A percentile compares a stretch with the other conserved stretches of the same genome.
phyloP scores from a whole-genome alignment of 164 flowering plant genomes.

The Dillenia turbinata region DNA sequence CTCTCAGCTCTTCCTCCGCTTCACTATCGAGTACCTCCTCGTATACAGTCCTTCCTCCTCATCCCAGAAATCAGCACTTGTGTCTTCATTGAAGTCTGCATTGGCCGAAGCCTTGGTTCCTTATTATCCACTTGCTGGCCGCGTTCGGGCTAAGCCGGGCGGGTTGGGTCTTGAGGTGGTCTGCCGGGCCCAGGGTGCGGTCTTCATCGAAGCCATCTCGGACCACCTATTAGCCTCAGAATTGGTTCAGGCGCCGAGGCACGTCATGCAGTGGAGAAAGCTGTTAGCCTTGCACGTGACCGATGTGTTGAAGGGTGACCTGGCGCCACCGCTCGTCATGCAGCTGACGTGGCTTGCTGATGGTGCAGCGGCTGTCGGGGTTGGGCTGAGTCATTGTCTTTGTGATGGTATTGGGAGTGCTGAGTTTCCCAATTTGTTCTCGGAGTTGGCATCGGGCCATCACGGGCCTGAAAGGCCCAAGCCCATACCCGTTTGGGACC shows the following conservation, averaged over 20 bases:
- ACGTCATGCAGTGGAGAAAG: constrained; percentile 40
- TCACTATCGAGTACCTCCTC: constrained; percentile 62
- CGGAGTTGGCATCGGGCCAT: constrained; percentile 34
- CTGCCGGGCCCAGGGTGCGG: constrained; percentile 56
- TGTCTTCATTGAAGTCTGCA: constrained; percentile 36
- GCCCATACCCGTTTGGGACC: constrained; percentile 48
- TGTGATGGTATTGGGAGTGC: constrained; percentile 68
- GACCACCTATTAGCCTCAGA: constrained; percentile 18
- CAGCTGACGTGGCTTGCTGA: constrained; percentile 72
- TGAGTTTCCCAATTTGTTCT: constrained; percentile 54
- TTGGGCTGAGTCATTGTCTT: constrained; percentile 52
- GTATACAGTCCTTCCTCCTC: constrained; percentile 30
- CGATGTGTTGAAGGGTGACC: constrained; percentile 37
- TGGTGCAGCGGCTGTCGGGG: constrained; percentile 46
- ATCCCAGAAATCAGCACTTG: constrained; percentile 8
- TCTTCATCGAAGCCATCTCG: constrained; percentile 48
- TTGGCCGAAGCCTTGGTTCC: constrained; percentile 47
- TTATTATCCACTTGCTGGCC: constrained; percentile 62
- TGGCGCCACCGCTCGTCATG: constrained; percentile 48
- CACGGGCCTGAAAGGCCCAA: constrained; percentile 7
- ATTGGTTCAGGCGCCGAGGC: constrained; percentile 37
- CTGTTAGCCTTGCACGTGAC: constrained; percentile 41
- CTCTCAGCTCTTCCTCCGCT: constrained; percentile 74
- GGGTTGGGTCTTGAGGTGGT: constrained; percentile 43
- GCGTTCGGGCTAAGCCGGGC: constrained; percentile 35